Conservation (phyloP, 1,139 yeast genomes). For the Geotrichum cucujoidarum region DNA sequence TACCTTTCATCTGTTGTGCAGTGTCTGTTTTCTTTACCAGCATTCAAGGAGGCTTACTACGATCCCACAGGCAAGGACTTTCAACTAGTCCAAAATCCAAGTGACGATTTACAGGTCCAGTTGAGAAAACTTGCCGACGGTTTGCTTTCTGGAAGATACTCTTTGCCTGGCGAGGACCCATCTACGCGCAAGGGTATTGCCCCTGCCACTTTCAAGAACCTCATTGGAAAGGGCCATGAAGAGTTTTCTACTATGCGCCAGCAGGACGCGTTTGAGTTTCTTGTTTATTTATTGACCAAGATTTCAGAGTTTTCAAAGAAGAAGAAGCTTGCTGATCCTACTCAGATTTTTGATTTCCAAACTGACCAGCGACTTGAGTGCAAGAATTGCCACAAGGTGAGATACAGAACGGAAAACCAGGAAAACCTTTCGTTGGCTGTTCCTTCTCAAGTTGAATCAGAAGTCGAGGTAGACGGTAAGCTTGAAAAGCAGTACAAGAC, state of each 20-base stretch:
- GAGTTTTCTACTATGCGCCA: conserved; percentile 86
- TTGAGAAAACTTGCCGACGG: conserved; percentile 78
- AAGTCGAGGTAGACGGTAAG: conserved; percentile 35
- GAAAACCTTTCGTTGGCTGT: conserved; percentile 68
- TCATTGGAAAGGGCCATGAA: conserved; percentile 70
- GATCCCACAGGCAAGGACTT: conserved; percentile 9
- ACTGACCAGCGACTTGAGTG: conserved; percentile 65
- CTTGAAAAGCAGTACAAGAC: conserved; percentile 47
- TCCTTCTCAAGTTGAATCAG: conserved; percentile 33
- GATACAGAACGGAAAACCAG: conserved; percentile 52
- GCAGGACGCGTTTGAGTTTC: conserved; percentile 92
- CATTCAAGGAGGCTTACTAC: conserved; percentile 34
- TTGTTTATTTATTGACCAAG: conserved; percentile 60
- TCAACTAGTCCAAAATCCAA: conserved; percentile 46
- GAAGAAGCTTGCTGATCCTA: conserved; percentile 39
- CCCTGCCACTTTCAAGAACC: conserved; percentile 68
- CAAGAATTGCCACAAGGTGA: conserved; percentile 55
- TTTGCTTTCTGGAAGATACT: conserved; percentile 64
- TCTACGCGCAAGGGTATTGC: conserved; percentile 70
- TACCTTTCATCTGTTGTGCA: conserved; percentile 81
- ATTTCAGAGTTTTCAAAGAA: conserved; percentile 44
- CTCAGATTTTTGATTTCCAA: conserved; percentile 57
- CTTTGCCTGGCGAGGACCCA: conserved; percentile 48
- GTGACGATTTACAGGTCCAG: conserved; percentile 63
- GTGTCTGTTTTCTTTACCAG: conserved; percentile 50